Evolutionary conservation across 129 eudicot genomes (phyloP).

Genomic region (Saposhnikovia divaricata): DNA sequence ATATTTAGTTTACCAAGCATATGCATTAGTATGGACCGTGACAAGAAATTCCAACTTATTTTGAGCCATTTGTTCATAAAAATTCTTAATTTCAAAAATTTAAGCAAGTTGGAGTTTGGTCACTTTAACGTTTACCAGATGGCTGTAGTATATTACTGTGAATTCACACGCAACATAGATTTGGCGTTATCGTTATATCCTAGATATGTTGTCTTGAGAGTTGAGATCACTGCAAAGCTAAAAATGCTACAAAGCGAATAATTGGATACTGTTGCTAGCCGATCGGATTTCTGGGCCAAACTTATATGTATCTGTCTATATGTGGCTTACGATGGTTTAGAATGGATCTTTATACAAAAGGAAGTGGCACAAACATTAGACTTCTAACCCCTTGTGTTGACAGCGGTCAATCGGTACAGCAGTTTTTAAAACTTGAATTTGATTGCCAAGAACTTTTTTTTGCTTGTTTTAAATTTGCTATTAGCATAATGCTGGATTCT

Average conservation of each 20-base stretch:
- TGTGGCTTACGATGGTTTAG: not conserved
- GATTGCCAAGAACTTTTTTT: not conserved
- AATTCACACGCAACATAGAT: not conserved
- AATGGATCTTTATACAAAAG: not conserved
- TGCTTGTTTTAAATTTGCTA: not conserved
- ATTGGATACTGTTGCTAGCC: not conserved
- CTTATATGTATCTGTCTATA: not conserved
- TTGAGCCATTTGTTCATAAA: not conserved
- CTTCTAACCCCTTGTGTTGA: not conserved
- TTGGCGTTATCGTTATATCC: not conserved
- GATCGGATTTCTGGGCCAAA: not conserved
- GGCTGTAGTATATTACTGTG: not conserved
- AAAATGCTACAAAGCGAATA: not conserved
- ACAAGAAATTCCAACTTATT: not conserved
- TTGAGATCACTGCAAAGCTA: not conserved
- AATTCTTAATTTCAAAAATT: too few species aligned
- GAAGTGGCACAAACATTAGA: not conserved
- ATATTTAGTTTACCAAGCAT: not conserved
- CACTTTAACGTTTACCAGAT: not conserved
- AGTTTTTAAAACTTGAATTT: not conserved
- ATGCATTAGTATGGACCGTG: not conserved
- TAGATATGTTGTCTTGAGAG: not conserved
- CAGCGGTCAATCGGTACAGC: not conserved
- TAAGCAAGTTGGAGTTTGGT: not conserved
- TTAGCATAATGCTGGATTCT: not conserved